Base-by-base conservation (phyloP, 2,329 filamentous ascomycete species). In the Trichoderma sp. region DNA sequence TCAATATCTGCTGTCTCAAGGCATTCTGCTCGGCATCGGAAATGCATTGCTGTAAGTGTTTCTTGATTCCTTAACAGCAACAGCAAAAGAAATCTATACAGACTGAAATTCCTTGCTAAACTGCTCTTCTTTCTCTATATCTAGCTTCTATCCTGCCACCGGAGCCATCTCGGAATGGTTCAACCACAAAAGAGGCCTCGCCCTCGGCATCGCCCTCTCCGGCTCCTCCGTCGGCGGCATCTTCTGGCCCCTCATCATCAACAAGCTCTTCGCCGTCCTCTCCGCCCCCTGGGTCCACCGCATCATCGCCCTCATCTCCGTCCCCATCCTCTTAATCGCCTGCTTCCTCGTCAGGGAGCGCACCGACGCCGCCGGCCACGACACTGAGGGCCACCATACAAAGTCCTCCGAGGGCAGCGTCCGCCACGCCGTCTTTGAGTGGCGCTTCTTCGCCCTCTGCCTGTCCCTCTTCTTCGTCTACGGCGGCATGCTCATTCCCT, bases 1-100 rank as follows among this genome's bases (percentile, higher is more conserved):
- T 68, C 80, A 83, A 58, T 69, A 79, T 6, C 71, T 83, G 1
- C 68, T 82, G 2, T 71, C 78, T 0, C 81, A 83, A 65, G 81
- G 83, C 0, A 68, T 82, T 26, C 78, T 81, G 16, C 75, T 81
- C 32, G 83, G 83, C 2, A 66, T 82, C 16, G 80, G 81, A 14
- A 79, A 76, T 64, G 78, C 81, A 16, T 74, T 81, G 55, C 60
- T 80, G 69, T 81, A 75, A 68, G 74, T 68, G 3, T 16, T 21
- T 24, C 39, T 16, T n/a, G n/a, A n/a, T n/a, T n/a, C n/a, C n/a
- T n/a, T n/a, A n/a, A n/a, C n/a, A n/a, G n/a, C n/a, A n/a, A n/a
- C n/a, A n/a, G n/a, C n/a, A n/a, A n/a, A n/a, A n/a, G n/a, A n/a
- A n/a, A n/a, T n/a, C n/a, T n/a, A n/a, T n/a, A n/a, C 58, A 24